Base-by-base conservation (phyloP, 1,139 yeast species). In the Geotrichum aggregatum region DNA sequence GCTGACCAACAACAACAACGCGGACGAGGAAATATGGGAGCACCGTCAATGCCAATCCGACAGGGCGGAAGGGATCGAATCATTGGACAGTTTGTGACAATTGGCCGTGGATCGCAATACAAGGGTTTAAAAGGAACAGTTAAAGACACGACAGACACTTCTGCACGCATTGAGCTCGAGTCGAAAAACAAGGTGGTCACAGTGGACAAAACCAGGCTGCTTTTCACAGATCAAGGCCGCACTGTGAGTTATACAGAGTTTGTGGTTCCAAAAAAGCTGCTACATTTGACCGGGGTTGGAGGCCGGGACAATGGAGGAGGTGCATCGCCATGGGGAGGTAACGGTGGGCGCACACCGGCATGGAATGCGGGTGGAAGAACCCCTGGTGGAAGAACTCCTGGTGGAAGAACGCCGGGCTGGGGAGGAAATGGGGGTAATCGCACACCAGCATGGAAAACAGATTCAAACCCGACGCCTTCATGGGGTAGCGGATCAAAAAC, bases 71-170 rank as follows among this genome's bases (percentile, higher is more conserved):
- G 92, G 63, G 97, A 89, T 67, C 79, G 81, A 49, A 80, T 92
- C 39, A 64, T 91, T 39, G 86, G 87, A 59, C 88, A 87, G 65
- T 85, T 87, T 55, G 96, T 92, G 30, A 82, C 91, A 56, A 86
- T 94, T 47, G 82, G 87, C 33, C 82, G 86, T 62, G 75, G 83
- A 10, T 96, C 98, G 5, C 91, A 91, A 58, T 88, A 91, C 70
- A 94, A 92, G 71, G 98, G 98, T 41, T 80, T 89, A 61, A 83
- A 85, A 74, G 99, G 98, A 66, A 86, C 87, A 60, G 89, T 94
- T 40, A 86, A 87, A 58, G 98, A 92, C 66, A 87, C 96, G 13
- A 94, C 89, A 61, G 98, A 95, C 57, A 84, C 84, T 19, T 80
- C 78, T 62, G 98, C 98, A 2, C 79, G 98, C 57, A 86, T 92